Base-by-base conservation (phyloP, 2,329 filamentous ascomycete genomes). In the Lojkania enalia region DNA sequence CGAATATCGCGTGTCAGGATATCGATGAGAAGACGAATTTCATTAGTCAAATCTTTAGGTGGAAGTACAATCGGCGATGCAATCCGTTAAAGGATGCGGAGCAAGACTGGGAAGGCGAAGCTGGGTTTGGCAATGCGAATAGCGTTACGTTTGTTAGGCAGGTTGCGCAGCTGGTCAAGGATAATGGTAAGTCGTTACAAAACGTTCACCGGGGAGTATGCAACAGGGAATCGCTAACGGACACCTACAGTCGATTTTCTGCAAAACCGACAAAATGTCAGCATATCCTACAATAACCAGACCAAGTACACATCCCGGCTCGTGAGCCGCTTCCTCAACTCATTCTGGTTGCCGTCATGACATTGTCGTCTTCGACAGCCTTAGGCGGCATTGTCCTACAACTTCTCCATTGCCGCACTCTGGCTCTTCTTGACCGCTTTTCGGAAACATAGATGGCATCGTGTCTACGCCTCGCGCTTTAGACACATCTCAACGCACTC, bases 11-110 rank as follows among this genome's bases (percentile, higher is more conserved):
- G 3, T 76, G 73, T 45, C 50, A 66, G 16, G 66, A 71, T 9
- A 76, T 77, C 35, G 75, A 78, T 32, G 60, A 67, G 16, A 60
- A 71, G 9, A 76, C 74, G 55, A 57, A 61, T 12, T 71, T 77
- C 43, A 60, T 78, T 35, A 62, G 70, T 39, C 70, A 70, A 14
- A 65, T 78, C 11, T 78, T 76, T 57, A 60, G 72, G 27, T 73
- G 68, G 68, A 77, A 77, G 54, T 77, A 76, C 53, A 71, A 74
- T 37, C 69, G 71, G 48, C 71, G 64, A 54, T 66, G 59, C 48
- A 72, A 70, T 45, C 71, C 67, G 16, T 64, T 75, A 49, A 51
- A 58, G 3, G 63, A 70, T 20, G 35, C 55, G 2, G 71, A 72
- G 12, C 64, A 64, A 23, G 66, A 66, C 20, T 71, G 65, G 60